These are phyloP conservation scores for Xylaria multiplex DNA, from an alignment of 2,329 filamentous ascomycete species.

Conservation along the genomic window DNA sequence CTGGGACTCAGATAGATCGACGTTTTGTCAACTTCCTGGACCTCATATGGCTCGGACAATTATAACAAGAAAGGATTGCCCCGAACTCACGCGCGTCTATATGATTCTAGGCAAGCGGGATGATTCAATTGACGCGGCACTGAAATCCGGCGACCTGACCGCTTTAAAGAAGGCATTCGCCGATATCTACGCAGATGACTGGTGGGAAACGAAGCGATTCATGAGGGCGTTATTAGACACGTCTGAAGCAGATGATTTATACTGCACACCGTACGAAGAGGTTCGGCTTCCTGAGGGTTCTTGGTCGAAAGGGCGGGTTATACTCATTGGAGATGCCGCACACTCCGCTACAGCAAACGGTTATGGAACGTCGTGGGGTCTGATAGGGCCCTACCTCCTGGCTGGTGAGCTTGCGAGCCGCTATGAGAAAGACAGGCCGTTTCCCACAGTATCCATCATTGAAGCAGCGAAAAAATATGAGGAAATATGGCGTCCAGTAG, in stretches of 20 bases:
- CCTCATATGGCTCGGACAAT: constrained; percentile 16
- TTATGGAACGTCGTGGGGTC: constrained; percentile 56
- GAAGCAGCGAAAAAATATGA: constrained; percentile 37
- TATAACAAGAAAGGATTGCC: constrained; percentile 39
- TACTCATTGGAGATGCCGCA: constrained; percentile 60
- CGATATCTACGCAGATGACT: constrained; percentile 56
- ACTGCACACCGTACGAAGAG: constrained; percentile 54
- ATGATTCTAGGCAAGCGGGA: constrained; percentile 23
- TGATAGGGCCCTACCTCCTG: constrained; percentile 62
- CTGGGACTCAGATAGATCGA: constrained; percentile 27
- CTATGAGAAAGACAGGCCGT: constrained; percentile 19
- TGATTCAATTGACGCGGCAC: constrained; percentile 24
- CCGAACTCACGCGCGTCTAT: constrained; percentile 38
- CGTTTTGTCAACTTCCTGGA: constrained; percentile 26
- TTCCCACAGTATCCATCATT: constrained; percentile 20
- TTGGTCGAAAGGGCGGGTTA: constrained; percentile 52
- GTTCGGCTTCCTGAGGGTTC: constrained; percentile 48
- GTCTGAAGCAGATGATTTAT: constrained; percentile 55
- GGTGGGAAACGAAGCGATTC: constrained; percentile 57
- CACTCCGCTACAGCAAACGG: constrained; percentile 58
- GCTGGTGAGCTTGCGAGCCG: constrained; percentile 56
- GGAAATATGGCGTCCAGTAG: constrained; percentile 38
- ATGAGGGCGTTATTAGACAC: constrained; percentile 49
- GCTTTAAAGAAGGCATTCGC: constrained; percentile 54
- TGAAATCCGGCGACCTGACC: constrained; percentile 40